phyloP scores from a whole-genome alignment of 2,329 filamentous ascomycete genomes.

The Chalaropsis thielavioides region DNA sequence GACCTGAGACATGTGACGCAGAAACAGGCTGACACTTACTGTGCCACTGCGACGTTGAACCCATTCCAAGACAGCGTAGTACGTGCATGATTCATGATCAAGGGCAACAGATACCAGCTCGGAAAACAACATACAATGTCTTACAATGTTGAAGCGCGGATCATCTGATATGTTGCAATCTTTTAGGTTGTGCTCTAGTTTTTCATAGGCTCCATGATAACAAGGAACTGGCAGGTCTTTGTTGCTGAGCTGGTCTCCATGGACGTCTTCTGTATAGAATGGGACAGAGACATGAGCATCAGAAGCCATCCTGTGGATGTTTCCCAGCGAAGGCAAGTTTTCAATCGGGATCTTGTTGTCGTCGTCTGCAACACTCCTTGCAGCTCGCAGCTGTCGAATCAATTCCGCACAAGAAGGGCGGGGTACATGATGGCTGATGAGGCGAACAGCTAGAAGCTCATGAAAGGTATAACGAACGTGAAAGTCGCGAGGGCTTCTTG shows the following conservation, averaged over 20 bases:
- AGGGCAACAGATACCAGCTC: background rate
- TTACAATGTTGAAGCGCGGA: conserved; percentile 2
- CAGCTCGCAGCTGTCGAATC: conserved; percentile 8
- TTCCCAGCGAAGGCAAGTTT: background rate
- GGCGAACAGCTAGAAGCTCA: conserved; percentile 6
- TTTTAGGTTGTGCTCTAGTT: background rate
- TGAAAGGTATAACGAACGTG: conserved; percentile 12
- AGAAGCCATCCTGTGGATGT: background rate
- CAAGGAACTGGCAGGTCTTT: background rate
- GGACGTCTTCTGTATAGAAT: background rate
- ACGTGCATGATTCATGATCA: conserved; percentile 1
- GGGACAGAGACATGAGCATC: conserved; percentile 5
- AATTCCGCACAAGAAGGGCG: conserved; percentile 12
- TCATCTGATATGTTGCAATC: conserved; percentile 11
- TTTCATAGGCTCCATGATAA: background rate
- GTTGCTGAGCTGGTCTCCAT: background rate
- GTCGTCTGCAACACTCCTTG: background rate
- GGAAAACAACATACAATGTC: conserved; percentile 12
- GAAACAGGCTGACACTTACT: conserved; percentile 1
- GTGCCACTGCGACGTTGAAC: conserved; percentile 8
- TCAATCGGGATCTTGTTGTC: background rate
- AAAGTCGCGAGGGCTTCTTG: background rate
- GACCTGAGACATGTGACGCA: conserved; percentile 10
- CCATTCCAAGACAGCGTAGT: conserved; percentile 9
- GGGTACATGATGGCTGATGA: background rate